Evolutionary conservation across 129 eudicot species (phyloP).

Genomic region (Escallonia herrerae): DNA sequence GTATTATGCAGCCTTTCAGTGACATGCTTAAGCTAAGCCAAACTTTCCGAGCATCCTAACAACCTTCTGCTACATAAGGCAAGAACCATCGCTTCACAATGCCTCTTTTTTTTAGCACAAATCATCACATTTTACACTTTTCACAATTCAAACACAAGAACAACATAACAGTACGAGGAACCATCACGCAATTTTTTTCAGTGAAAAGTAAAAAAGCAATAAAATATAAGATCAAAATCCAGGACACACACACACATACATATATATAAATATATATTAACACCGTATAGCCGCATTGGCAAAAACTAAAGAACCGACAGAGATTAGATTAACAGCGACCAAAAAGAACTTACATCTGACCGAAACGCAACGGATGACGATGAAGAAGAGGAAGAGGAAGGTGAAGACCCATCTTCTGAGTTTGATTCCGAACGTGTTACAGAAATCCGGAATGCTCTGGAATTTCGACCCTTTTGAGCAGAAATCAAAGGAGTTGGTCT

Average conservation of each 20-base stretch:
- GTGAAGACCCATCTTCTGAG: slow-evolving; percentile 33
- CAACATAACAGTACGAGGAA: neutral
- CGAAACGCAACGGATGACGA: slow-evolving; percentile 25
- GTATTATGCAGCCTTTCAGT: too few relatives aligned
- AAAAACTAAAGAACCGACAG: neutral
- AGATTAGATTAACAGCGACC: neutral
- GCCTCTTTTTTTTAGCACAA: too few relatives aligned
- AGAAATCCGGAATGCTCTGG: slow-evolving; percentile 41
- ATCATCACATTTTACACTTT: too few relatives aligned
- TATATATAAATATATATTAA: neutral
- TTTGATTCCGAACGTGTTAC: slow-evolving; percentile 39
- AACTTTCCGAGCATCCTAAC: too few relatives aligned
- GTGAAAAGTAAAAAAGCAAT: neutral
- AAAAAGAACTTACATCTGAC: slow-evolving; percentile 37
- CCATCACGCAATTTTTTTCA: neutral
- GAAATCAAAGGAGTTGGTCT: slow-evolving; percentile 12
- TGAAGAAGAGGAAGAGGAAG: slow-evolving; percentile 28
- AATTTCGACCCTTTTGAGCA: slow-evolving; percentile 19
- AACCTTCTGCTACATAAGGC: too few relatives aligned
- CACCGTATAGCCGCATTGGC: neutral
- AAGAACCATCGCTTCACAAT: too few relatives aligned
- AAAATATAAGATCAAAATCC: neutral
- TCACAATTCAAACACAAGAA: neutral
- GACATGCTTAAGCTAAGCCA: too few relatives aligned
- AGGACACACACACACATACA: neutral